Base-by-base conservation (phyloP, 2,329 filamentous ascomycete genomes). In the Scorias spongiosa region DNA sequence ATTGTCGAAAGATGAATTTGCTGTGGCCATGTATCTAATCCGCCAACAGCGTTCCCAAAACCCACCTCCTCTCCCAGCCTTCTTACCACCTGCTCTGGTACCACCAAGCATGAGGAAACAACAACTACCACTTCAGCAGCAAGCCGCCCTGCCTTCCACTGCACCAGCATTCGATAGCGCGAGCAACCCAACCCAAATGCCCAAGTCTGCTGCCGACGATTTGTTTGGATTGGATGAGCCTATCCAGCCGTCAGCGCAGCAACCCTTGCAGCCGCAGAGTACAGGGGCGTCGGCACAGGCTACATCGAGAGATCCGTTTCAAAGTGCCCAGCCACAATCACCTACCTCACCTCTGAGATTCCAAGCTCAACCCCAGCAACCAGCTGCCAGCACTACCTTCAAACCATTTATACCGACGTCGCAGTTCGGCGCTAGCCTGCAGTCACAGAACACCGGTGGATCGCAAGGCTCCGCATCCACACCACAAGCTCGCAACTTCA, bases 21-120 rank as follows among this genome's bases (percentile, higher is more conserved):
- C 91, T 0, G 87, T 98, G 40, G 89, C 91, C 43, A 95, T 98
- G 88, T 93, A 93, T 59, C 71, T 98, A 42, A 95, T 98, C 54
- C 78, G 88, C 48, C 84, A 93, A 60, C 88, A 95, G 61, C 76
- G 88, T 43, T 82, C 75, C 50, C 81, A 80, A 49, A 77, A 78
- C 45, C 77, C 80, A 44, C 70, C 72, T 14, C 68, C 76, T 26
- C 64, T 96, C 29, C 91, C 91, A 2, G 69, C 80, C 17, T 73
- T 76, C n/a, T 67, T 98, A 37, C 88, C 89, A 9, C 69, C 80
- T 0, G 88, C 81, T 52, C 68, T 96, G 34, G 74, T 96, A 28
- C 91, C 91, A 10, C 91, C 89, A 2, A 86, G 79, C 58, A 77
- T 95, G 74, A 83, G 91, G 43, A 71, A 65, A 47, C 78, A 78